Percentiles rank a stretch among this genome's conserved stretches.
Evolutionary conservation across 108 stramenopile species (phyloP).

Genomic region (Fistulifera pelliculosa): DNA sequence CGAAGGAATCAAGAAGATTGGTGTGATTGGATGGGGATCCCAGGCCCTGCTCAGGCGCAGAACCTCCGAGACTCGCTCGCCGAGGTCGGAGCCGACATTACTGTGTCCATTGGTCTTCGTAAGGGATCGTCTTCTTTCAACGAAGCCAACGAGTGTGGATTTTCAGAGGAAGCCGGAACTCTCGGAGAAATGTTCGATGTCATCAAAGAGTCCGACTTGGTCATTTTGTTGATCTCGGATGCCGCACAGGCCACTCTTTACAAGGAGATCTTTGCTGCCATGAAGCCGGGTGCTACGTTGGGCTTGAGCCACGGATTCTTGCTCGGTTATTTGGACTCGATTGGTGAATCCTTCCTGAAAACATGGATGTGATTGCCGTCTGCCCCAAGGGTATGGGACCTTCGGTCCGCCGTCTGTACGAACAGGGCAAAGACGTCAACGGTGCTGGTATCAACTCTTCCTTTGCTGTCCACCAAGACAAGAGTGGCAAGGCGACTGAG

Average conservation of each 20-base stretch:
- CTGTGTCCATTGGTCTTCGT: slow-evolving; percentile 90
- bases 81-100: slow-evolving; percentile 75
- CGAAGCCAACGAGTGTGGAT: slow-evolving; percentile 85
- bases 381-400: slow-evolving; percentile 99
- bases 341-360: slow-evolving; percentile 89
- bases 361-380: slow-evolving; percentile 96
- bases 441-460: slow-evolving; percentile 96
- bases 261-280: slow-evolving; percentile 94
- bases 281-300: slow-evolving; percentile 95
- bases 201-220: slow-evolving; percentile 88
- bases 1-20: slow-evolving; percentile 92
- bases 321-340: slow-evolving; percentile 92
- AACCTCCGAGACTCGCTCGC: slow-evolving; percentile 88
- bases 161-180: slow-evolving; percentile 84
- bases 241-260: slow-evolving; percentile 91
- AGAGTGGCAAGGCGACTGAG: slow-evolving; percentile 90
- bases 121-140: slow-evolving; percentile 86
- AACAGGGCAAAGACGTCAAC: slow-evolving; percentile 97
- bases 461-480: slow-evolving; percentile 95
- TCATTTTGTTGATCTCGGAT: slow-evolving; percentile 94
- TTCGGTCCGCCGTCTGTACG: slow-evolving; percentile 95
- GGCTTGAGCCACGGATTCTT: slow-evolving; percentile 95
- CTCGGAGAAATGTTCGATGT: slow-evolving; percentile 96
- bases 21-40: slow-evolving; percentile 97
- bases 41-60: slow-evolving; percentile 98